Base-by-base conservation (phyloP, 2,329 filamentous ascomycete genomes). In the Penicillium rolfsii region DNA sequence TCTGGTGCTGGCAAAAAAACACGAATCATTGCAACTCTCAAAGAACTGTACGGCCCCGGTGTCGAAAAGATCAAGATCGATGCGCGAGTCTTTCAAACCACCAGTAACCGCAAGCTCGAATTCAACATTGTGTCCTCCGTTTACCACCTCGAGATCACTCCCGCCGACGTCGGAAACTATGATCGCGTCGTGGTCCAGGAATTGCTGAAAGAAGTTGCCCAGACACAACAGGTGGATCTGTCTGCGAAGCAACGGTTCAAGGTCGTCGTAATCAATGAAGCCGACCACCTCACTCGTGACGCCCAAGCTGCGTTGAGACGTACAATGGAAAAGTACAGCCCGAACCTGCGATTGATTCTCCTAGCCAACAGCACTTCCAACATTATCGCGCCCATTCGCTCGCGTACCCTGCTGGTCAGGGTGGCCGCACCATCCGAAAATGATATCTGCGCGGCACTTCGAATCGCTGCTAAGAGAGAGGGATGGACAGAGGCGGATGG, bases 41-140 rank as follows among this genome's bases (percentile, higher is more conserved):
- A 97, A 76, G 94, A 97, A 74, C 85, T 99, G 7, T 99, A 95
- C 77, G 95, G 95, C 0, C 89, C 94, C 0, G 94, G 95, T 46
- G 95, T 97, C n/a, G 96, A 99, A 74, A 98, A 97, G 84, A 99
- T 99, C 84, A 98, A 98, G 82, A 98, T 99, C 79, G 95, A 99
- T 75, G 91, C 93, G 12, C 91, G 95, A 66, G 90, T 97, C 61
- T 99, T 99, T 81, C 93, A 97, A 79, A 98, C 95, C 1, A 93
- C 88, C 24, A 90, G 89, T 73, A 98, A 97, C 78, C 92, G 95
- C 75, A 99, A 99, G 79, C 89, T 99, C 70, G 95, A 99, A 80
- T 99, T 99, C 85, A 99, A 97, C 81, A 96, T 99, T 66, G 95
- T 99, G 57, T 89, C 93, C 48, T 98, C 94, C 0, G 88, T 97